Conservation (phyloP, 140 eudicot species). For the Bidens hawaiensis region DNA sequence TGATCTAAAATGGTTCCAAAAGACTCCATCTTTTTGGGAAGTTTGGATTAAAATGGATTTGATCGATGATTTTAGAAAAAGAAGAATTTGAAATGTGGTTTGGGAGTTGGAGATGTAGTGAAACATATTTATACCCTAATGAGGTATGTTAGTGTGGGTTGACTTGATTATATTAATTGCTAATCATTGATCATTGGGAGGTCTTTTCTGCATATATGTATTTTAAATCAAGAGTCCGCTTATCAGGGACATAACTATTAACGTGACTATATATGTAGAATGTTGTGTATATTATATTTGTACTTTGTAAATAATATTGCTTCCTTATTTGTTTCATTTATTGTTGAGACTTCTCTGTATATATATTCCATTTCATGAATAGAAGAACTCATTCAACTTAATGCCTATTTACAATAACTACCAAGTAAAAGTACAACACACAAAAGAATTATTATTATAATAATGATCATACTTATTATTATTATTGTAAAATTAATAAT, state of each 20-base stretch:
- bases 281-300: no score
- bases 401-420: no score
- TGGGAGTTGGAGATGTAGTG: constrained; percentile 18
- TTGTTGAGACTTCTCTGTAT: no score
- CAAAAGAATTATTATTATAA: constrained; percentile 6
- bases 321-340: no score
- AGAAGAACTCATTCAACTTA: no score
- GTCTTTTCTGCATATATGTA: constrained; percentile 24
- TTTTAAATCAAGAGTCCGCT: constrained; percentile 46
- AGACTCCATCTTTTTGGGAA: constrained; percentile 37
- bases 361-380: no score
- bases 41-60: neutral
- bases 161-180: constrained; percentile 39
- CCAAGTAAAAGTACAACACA: constrained; percentile 43
- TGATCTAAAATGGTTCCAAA: constrained; percentile 46
- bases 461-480: neutral
- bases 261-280: no score
- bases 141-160: constrained; percentile 31
- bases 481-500: neutral
- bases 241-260: constrained; percentile 48
- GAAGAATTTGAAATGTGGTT: constrained; percentile 11
- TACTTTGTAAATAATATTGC: no score
- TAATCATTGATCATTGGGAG: constrained; percentile 26
- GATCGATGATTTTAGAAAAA: neutral
- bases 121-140: constrained; percentile 45